Evolutionary conservation across 1,139 yeast species (phyloP).

Genomic region (Yamadazyma jaroonii): DNA sequence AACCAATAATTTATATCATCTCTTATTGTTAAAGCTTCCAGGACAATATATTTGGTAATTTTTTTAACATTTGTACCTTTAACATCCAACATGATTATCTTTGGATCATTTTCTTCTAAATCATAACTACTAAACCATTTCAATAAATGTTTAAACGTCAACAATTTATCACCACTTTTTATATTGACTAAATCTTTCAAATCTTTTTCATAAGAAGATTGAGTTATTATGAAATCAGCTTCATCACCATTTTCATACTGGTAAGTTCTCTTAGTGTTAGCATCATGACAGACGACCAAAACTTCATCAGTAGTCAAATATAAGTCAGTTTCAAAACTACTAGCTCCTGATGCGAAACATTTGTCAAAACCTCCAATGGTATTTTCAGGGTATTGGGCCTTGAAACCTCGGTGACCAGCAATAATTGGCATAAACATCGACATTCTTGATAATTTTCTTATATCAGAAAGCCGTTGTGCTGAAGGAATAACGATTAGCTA

Average conservation of each 20-base stretch:
- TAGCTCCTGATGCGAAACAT: constrained; percentile 69
- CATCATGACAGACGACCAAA: constrained; percentile 76
- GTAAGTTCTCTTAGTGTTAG: constrained; percentile 58
- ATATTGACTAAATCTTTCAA: constrained; percentile 55
- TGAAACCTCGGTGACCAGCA: constrained; percentile 51
- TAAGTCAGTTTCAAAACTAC: constrained; percentile 78
- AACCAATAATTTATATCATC: constrained; percentile 65
- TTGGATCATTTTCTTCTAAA: constrained; percentile 15
- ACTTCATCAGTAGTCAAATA: constrained; percentile 74
- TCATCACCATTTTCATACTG: constrained; percentile 42
- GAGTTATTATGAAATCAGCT: constrained; percentile 37
- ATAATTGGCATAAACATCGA: constrained; percentile 25
- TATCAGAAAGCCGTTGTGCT: no score
- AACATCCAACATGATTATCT: constrained; percentile 73
- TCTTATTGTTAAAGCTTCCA: constrained; percentile 46
- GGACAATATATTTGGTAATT: constrained; percentile 51
- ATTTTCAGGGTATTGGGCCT: constrained; percentile 72
- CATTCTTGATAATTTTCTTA: no score
- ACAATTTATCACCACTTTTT: constrained; percentile 55
- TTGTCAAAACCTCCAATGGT: constrained; percentile 70
- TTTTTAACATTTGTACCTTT: constrained; percentile 67
- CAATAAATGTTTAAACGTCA: constrained; percentile 60
- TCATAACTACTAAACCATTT: constrained; percentile 51
- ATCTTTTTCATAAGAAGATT: constrained; percentile 34
- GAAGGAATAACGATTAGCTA: no score